These are phyloP conservation scores for Arachnopeziza araneosa DNA, from an alignment of 2,329 filamentous ascomycete species.

Conservation along the genomic window DNA sequence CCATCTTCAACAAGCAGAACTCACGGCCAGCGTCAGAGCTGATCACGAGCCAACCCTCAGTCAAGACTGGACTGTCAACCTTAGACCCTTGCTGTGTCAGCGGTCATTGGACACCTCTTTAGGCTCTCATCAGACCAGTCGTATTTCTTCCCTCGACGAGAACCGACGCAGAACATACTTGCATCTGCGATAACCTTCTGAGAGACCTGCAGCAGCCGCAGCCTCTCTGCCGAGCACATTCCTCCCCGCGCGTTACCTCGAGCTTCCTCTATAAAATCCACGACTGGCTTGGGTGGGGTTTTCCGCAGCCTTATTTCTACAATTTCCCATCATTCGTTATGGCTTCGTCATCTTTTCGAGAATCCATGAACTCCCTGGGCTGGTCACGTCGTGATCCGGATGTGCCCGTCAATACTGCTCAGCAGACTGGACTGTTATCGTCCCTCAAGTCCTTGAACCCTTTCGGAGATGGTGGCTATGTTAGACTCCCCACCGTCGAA, in stretches of 20 bases:
- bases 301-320: slow-evolving; percentile 12
- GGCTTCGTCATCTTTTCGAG: slow-evolving; percentile 84
- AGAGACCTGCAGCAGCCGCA: background rate
- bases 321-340: slow-evolving; percentile 43
- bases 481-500: slow-evolving; percentile 83
- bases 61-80: slow-evolving; percentile 10
- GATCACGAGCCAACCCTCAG: slow-evolving; percentile 25
- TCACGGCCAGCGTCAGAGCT: slow-evolving; percentile 8
- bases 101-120: slow-evolving; percentile 31
- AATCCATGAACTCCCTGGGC: slow-evolving; percentile 90
- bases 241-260: slow-evolving; percentile 6
- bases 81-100: slow-evolving; percentile 16
- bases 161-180: slow-evolving; percentile 30
- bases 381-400: slow-evolving; percentile 85
- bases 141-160: slow-evolving; percentile 22
- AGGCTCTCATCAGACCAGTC: slow-evolving; percentile 18
- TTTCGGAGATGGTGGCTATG: slow-evolving; percentile 80
- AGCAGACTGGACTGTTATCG: slow-evolving; percentile 69
- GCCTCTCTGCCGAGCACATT: slow-evolving; percentile 4
- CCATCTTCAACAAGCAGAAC: slow-evolving; percentile 6
- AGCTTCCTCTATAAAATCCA: slow-evolving; percentile 1
- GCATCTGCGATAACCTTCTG: slow-evolving; percentile 12
- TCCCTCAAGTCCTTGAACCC: slow-evolving; percentile 83
- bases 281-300: slow-evolving; percentile 7
- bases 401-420: slow-evolving; percentile 65